These are phyloP conservation scores for Fusarium albosuccineum DNA, from an alignment of 2,329 filamentous ascomycete genomes.

Conservation along the genomic window DNA sequence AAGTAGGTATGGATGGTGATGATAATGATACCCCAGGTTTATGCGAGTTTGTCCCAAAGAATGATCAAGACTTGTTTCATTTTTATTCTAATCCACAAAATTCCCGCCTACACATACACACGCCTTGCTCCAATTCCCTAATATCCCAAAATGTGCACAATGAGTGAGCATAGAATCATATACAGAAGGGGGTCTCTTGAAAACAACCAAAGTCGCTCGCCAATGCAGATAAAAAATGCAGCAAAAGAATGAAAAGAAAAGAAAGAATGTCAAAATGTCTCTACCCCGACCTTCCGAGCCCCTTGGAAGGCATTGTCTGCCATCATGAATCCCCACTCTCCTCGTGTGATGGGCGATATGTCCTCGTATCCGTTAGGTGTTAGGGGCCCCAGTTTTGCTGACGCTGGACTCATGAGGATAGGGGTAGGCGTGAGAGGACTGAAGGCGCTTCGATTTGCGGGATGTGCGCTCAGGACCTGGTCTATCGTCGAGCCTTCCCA, in stretches of 20 bases:
- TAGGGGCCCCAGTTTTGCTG: conserved; percentile 57
- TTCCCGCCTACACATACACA: conserved; percentile 7
- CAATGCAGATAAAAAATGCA: conserved; percentile 3
- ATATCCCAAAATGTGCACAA: conserved; percentile 17
- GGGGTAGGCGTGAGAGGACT: conserved; percentile 42
- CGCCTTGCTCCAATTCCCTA: conserved; percentile 26
- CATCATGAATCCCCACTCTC: conserved; percentile 74
- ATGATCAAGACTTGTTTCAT: conserved; percentile 13
- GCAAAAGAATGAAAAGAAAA: conserved; percentile 3
- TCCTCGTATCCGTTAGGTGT: conserved; percentile 73
- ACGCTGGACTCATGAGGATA: conserved; percentile 39
- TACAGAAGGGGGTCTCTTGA: conserved; percentile 24
- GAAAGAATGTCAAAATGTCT: conserved; percentile 41
- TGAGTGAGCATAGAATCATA: conserved; percentile 15
- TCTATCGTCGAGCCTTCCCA: conserved; percentile 58
- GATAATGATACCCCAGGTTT: conserved; percentile 42
- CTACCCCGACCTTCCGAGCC: conserved; percentile 63
- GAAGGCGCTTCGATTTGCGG: conserved; percentile 36
- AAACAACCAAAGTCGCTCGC: conserved; percentile 20
- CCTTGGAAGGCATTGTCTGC: conserved; percentile 59
- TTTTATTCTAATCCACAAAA: conserved; percentile 13
- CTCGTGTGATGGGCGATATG: conserved; percentile 71
- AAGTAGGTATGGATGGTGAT: conserved; percentile 83
- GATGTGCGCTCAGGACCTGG: conserved; percentile 54
- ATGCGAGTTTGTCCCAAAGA: conserved; percentile 20